Conservation (phyloP, 192 early-diverging fungal genomes). For the Entomortierella parvispora region DNA sequence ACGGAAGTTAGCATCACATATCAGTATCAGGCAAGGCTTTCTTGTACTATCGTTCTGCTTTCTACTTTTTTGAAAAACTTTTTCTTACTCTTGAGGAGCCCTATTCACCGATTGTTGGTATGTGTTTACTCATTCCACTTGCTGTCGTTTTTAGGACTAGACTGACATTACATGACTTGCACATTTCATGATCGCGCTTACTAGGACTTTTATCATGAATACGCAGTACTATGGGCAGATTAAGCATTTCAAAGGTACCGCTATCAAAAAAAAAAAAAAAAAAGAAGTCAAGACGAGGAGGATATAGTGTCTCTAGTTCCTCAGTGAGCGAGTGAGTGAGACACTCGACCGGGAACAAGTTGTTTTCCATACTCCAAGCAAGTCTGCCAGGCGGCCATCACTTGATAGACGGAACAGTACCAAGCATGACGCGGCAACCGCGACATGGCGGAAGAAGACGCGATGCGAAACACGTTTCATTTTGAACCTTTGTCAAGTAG, state of each 20-base stretch:
- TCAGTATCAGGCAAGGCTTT: conserved; percentile 8
- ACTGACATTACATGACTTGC: not conserved
- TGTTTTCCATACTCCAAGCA: not conserved
- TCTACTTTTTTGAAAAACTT: conserved; percentile 8
- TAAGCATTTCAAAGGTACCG: not conserved
- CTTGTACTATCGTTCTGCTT: not conserved
- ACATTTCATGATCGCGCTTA: not conserved
- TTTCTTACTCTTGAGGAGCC: not conserved
- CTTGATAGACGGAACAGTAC: too few relatives aligned
- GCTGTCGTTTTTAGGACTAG: not conserved
- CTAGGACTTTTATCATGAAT: conserved; percentile 1
- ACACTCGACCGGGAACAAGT: conserved; percentile 6
- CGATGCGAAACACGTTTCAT: too few relatives aligned
- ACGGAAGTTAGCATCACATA: conserved; percentile 1
- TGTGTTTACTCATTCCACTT: not conserved
- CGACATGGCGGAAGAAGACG: too few relatives aligned
- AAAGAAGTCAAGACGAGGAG: conserved; percentile 8
- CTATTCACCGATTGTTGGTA: conserved; percentile 9
- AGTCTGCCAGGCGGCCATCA: not conserved
- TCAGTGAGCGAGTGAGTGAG: not conserved
- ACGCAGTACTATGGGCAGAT: not conserved
- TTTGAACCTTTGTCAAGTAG: too few relatives aligned
- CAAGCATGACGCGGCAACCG: too few relatives aligned
- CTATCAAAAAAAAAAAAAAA: conserved; percentile 1
- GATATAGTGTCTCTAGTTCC: not conserved